Conservation (phyloP, 2,329 filamentous ascomycete species). For the Dothistroma pini region DNA sequence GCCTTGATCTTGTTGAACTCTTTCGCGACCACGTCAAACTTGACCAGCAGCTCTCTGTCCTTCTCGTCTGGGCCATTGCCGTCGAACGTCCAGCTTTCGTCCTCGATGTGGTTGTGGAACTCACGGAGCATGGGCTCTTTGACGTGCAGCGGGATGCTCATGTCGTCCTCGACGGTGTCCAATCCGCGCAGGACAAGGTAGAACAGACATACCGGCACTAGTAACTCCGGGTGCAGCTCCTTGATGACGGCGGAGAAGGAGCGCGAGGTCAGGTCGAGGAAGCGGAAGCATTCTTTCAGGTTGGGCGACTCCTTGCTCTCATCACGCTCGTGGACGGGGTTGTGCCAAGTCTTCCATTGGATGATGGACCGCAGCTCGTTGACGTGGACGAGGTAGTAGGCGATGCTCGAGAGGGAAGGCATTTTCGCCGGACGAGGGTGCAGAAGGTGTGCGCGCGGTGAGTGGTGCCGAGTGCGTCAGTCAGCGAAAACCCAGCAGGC, state of each 20-base stretch:
- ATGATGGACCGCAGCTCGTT: constrained; percentile 38
- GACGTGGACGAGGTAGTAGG: constrained; percentile 36
- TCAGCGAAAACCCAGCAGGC: constrained; percentile 2
- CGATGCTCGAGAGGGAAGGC: constrained; percentile 30
- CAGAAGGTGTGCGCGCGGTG: constrained; percentile 3
- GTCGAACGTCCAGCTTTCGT: constrained; percentile 86
- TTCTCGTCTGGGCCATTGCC: constrained; percentile 89
- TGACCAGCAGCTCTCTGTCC: constrained; percentile 83
- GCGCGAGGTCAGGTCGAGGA: constrained; percentile 81
- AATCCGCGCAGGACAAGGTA: constrained; percentile 89
- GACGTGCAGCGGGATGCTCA: constrained; percentile 74
- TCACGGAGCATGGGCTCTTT: constrained; percentile 84
- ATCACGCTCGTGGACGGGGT: constrained; percentile 82
- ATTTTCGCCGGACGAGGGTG: constrained; percentile 23
- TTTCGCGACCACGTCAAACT: constrained; percentile 81
- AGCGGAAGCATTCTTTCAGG: constrained; percentile 78
- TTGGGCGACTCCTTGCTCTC: constrained; percentile 68
- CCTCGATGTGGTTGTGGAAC: constrained; percentile 73
- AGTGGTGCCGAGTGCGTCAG: neutral
- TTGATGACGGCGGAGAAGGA: constrained; percentile 93
- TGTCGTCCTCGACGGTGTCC: constrained; percentile 99
- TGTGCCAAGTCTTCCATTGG: constrained; percentile 80
- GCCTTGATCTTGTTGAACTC: constrained; percentile 89
- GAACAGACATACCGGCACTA: constrained; percentile 85
- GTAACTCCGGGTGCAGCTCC: constrained; percentile 89